phyloP scores from a whole-genome alignment of 1,284 basidiomycete genomes.

The Cutaneotrichosporon arboriforme region DNA sequence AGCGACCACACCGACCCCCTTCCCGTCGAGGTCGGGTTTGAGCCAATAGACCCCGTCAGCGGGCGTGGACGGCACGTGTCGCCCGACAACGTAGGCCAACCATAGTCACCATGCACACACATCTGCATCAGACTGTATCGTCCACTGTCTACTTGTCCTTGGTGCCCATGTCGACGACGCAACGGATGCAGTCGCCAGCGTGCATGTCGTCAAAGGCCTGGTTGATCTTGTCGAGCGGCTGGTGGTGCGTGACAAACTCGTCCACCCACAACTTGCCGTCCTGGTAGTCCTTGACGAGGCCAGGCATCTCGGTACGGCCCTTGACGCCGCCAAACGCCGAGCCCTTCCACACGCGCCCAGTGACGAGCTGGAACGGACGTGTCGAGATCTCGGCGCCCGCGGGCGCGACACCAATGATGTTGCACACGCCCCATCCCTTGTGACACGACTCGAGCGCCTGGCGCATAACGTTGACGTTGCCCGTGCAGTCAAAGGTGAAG shows the following conservation, averaged over 20 bases:
- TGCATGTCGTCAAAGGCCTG: slow-evolving; percentile 93
- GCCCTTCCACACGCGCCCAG: slow-evolving; percentile 93
- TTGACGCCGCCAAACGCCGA: slow-evolving; percentile 97
- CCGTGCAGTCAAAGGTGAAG: slow-evolving; percentile 95
- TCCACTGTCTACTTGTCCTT: slow-evolving; percentile 14
- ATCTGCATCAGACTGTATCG: neutral
- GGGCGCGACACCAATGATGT: slow-evolving; percentile 87
- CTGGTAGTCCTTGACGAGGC: slow-evolving; percentile 63
- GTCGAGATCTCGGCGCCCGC: slow-evolving; percentile 98
- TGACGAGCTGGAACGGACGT: slow-evolving; percentile 73
- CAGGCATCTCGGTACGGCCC: slow-evolving; percentile 88
- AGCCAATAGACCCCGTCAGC: too few relatives aligned
- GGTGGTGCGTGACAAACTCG: slow-evolving; percentile 80
- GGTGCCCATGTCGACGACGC: slow-evolving; percentile 57
- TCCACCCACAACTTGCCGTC: slow-evolving; percentile 57
- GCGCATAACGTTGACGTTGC: slow-evolving; percentile 94
- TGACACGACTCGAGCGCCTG: slow-evolving; percentile 93
- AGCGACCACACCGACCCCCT: too few relatives aligned
- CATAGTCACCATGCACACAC: neutral
- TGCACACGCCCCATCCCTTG: slow-evolving; percentile 98
- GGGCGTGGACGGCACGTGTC: too few relatives aligned
- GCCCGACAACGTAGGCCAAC: too few relatives aligned
- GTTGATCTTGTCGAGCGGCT: slow-evolving; percentile 73
- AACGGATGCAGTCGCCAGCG: slow-evolving; percentile 86
- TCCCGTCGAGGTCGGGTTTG: too few relatives aligned